Evolutionary conservation across 1,284 basidiomycete species (phyloP).

Genomic region (Pseudozyma thailandica): DNA sequence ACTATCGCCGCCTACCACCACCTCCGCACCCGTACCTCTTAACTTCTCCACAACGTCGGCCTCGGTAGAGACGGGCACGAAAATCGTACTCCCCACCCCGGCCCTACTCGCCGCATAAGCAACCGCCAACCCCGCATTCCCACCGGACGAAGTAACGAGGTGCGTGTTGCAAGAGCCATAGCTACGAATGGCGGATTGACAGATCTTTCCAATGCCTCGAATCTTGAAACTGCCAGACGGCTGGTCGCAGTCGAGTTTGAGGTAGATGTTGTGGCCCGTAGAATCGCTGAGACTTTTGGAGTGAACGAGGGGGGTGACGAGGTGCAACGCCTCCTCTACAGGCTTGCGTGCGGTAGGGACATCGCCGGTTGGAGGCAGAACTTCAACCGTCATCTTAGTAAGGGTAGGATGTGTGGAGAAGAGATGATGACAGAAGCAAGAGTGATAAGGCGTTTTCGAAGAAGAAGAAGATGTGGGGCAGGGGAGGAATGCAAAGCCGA

Average conservation of each 20-base stretch:
- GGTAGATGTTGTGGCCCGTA: constrained; percentile 53
- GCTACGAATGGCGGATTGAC: constrained; percentile 2
- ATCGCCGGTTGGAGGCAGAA: constrained; percentile 1
- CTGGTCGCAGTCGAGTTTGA: constrained; percentile 66
- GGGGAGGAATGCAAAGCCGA: background rate
- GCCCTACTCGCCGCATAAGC: constrained; percentile 53
- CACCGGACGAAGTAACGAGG: constrained; percentile 62
- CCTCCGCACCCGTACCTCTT: constrained; percentile 46
- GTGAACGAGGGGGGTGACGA: constrained; percentile 21
- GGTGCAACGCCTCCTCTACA: constrained; percentile 5
- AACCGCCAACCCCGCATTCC: constrained; percentile 66
- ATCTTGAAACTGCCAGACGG: constrained; percentile 66
- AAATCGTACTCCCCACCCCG: constrained; percentile 58
- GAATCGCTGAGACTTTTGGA: constrained; percentile 11
- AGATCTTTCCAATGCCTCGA: constrained; percentile 54
- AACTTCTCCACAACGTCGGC: constrained; percentile 37
- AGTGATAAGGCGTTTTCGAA: background rate
- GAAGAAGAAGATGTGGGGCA: too few species aligned
- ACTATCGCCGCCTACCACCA: constrained; percentile 28
- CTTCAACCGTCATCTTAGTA: constrained; percentile 10
- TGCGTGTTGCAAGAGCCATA: constrained; percentile 30
- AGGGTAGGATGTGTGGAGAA: background rate
- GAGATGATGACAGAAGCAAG: background rate
- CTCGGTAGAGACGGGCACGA: constrained; percentile 52
- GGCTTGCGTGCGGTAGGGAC: background rate